Base-by-base conservation (phyloP, 495 filamentous ascomycete genomes). In the Tuber magnatum region DNA sequence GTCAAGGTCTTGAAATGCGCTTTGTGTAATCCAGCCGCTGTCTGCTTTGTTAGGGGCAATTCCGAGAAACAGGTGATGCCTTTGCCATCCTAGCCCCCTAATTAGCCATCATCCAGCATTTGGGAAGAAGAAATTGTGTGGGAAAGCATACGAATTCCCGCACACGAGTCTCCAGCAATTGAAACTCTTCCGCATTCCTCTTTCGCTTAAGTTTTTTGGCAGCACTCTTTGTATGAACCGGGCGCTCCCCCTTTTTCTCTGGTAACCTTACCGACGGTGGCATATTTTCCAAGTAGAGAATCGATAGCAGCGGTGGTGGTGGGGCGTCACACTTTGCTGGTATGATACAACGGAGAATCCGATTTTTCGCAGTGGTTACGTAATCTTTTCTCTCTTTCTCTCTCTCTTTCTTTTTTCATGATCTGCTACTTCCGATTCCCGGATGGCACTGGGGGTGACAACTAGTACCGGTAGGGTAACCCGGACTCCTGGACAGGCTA, bases 1-100 rank as follows among this genome's bases (percentile, higher is more conserved):
- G 96, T 99, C 71, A 97, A 86, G 24, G 88, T 89, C 82, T 94
- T 92, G 87, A 92, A 99, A 82, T 97, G 93, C 10, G 91, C 92
- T n/a, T 91, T 87, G 74, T 93, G 87, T 44, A 99, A 88, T 39
- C 96, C 95, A 16, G 86, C 86, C 14, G 89, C 85, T 3, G 95
- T 98, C n/a, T 92, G 88, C 74, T 90, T 87, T 61, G 94, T 97
- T 73, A 99, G 87, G 42, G 95, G 96, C 2, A 99, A 86, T 77
- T 94, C 90, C 77, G 90, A 87, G 83, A 97, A 97, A 56, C 44
- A 61, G 6, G 75, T 71, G 51, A 28, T 10, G 42, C 61, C 74
- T 74, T 83, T 74, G 7, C 70, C 38, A 40, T 72, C 73, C 74
- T 75, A 18, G 9, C 10, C 7, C n/a, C 38, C n/a, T 73, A 68